Base-by-base conservation (phyloP, 1,139 yeast genomes). In the Ogataea hybrid region DNA sequence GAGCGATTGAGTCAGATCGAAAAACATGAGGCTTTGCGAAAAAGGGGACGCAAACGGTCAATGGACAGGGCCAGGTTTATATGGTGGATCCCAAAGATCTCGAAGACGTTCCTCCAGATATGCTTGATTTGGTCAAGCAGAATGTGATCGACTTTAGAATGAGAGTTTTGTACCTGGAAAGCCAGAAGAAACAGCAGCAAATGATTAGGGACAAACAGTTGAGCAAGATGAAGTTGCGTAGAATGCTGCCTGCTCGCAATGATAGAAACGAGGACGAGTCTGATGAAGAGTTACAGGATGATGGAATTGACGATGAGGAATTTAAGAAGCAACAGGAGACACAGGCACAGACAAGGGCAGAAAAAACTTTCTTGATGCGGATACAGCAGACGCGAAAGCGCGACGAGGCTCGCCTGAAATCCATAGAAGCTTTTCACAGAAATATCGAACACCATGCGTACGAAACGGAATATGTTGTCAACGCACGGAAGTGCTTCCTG, bases 71-170 rank as follows among this genome's bases (percentile, higher is more conserved):
- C 14, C 46, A 49, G n/a, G 65, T 65, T 14, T 83, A 84, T 54
- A 69, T 72, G 42, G 77, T 84, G 17, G 87, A 84, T 56, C 67
- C 73, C 16, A 67, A 68, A 44, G 88, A 83, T 49, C 60, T 84
- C 44, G 67, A 74, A 12, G 90, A 81, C 53, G 75, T 84, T 6
- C 89, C 90, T 2, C 64, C 67, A 27, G 74, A 75, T 32, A 68
- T 78, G 65, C 64, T 78, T 35, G 82, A 79, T n/a, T 70, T 68
- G 27, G 74, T 83, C 27, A 74, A 73, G 32, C 71, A 72, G 45
- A 84, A 80, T 48, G 77, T 84, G 42, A 68, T 80, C 38, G 76
- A 73, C 49, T 84, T 84, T 57, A 65, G 92, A 53, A 70, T 84
- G 9, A 73, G 73, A 40, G 85, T 82, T 25, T 60, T 81, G 41